Evolutionary conservation across 75 land plant genomes (phyloP), one percentile per base, ranked within the genome.

Genomic region (Cunninghamia lanceolata): DNA sequence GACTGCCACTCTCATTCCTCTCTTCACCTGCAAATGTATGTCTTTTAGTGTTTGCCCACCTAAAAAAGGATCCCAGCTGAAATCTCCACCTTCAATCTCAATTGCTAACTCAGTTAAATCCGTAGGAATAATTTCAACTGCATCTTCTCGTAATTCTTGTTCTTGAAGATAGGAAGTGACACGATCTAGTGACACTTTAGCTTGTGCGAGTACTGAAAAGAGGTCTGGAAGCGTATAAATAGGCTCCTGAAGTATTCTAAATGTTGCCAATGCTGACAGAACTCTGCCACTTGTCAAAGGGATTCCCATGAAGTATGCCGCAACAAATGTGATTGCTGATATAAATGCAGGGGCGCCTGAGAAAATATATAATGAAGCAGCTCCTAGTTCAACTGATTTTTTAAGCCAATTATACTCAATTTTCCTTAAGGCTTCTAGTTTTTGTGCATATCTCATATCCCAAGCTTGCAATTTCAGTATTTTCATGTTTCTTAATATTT

Each of bases 401-500:
- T 88, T 87, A 0, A 97, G 84, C 96, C 96, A 95, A 28, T 73
- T 74, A 74, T 90, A 89, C 82, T 97, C 99, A 14, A 71, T 56
- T 40, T 85, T 82, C 68, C 97, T 87, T 36, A 95, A 83, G 35
- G 42, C 84, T 77, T 93, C 96, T 21, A 97, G 82, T 68, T 89
- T 94, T 17, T 88, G 47, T 30, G 93, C 91, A 86, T 88, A 96
- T 59, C 88, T 88, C 32, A 19, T 90, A 71, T 96, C 99, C 98
- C 95, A 95, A 32, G 94, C 96, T 86, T 97, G 99, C 68, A 97
- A 91, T 88, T 97, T 97, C 30, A 97, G 82, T 38, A 91, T 91
- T 82, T 91, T 93, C 90, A 97, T 97, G 92, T 86, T 97, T 52
- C 90, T 71, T 35, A 97, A 93, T 47, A 97, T 89, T 86, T 97